Evolutionary conservation across 2,329 filamentous ascomycete genomes (phyloP), one percentile per base, ranked within the genome.

Genomic region (Aspergillus sp.): DNA sequence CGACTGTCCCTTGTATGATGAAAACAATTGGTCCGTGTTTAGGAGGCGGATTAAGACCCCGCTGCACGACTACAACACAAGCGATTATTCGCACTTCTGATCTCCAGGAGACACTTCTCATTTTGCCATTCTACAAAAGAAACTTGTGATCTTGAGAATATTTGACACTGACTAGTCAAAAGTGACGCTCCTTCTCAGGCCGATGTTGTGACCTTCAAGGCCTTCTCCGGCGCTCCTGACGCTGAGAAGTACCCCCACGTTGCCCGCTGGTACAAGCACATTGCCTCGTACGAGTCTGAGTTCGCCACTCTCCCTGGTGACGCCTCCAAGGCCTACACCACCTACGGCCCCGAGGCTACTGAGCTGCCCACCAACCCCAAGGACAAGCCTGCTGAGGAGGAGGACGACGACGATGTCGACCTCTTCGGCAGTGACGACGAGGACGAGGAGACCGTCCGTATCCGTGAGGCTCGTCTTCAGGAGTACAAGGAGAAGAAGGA

Each of bases 181-280:
- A 85, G 82, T 64, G 75, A 81, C 66, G 64, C 71, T 52, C 85
- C 90, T 62, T 88, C 88, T 62, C 93, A 98, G 80, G 93, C 93
- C 74, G 93, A 98, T 78, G 91, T 94, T 64, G 87, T 86, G 72
- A 83, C 83, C 76, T 97, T 87, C 87, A 95, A 97, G 83, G 87
- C 87, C 64, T 72, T 96, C 69, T 83, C 78, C 65, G 73, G 78
- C 59, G 73, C 82, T 48, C 93, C 93, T 61, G 83, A 86, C 58
- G 81, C 86, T 63, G 77, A 79, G 71, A 95, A 95, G 79, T 95
- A 86, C 83, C 90, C 91, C 65, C 79, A 95, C 77, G 90, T 86
- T 66, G 89, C 88, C 67, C 86, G 93, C 73, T 98, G 93, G 93
- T 96, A 95, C 84, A 95, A 94, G 83, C 91, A 98, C 83, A 88